These are phyloP conservation scores for Ceratobasidium sp. DNA, from an alignment of 1,284 basidiomycete species.

Conservation along the genomic window DNA sequence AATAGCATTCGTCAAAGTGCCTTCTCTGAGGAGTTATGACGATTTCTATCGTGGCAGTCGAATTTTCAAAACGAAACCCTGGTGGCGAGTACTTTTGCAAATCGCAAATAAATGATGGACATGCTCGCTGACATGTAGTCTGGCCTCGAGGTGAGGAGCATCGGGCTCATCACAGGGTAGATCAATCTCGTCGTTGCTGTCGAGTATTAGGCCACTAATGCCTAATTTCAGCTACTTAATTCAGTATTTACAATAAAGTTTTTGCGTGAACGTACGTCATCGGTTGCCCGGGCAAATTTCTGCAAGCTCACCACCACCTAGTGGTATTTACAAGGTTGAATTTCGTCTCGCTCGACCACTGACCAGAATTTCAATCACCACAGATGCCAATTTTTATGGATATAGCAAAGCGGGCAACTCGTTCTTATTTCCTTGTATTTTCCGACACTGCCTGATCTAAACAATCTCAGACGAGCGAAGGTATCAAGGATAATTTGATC, in stretches of 20 bases:
- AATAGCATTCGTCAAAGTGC: too few relatives aligned
- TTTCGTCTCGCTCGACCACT: too few relatives aligned
- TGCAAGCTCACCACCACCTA: not conserved
- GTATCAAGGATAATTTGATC: constrained; percentile 37
- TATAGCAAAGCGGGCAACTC: constrained; percentile 54
- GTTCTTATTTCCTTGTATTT: constrained; percentile 42
- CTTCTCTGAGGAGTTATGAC: too few relatives aligned
- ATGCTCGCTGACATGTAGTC: not conserved
- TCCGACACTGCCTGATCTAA: constrained; percentile 41
- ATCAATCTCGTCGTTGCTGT: constrained; percentile 47
- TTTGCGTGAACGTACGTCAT: constrained; percentile 50
- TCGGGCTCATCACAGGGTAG: constrained; percentile 17
- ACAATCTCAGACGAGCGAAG: constrained; percentile 42
- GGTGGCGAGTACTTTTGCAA: too few relatives aligned
- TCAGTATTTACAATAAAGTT: constrained; percentile 58
- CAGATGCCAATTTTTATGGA: constrained; percentile 56
- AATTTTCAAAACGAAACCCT: too few relatives aligned
- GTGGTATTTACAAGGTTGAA: too few relatives aligned
- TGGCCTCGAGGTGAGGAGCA: constrained; percentile 20
- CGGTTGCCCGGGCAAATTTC: not conserved
- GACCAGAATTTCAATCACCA: not conserved
- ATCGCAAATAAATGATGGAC: too few relatives aligned
- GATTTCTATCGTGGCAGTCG: too few relatives aligned
- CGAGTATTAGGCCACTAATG: constrained; percentile 42
- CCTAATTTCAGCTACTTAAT: constrained; percentile 57